Base-by-base conservation (phyloP, 2,329 filamentous ascomycete species). In the Rhynchosporium secalis region DNA sequence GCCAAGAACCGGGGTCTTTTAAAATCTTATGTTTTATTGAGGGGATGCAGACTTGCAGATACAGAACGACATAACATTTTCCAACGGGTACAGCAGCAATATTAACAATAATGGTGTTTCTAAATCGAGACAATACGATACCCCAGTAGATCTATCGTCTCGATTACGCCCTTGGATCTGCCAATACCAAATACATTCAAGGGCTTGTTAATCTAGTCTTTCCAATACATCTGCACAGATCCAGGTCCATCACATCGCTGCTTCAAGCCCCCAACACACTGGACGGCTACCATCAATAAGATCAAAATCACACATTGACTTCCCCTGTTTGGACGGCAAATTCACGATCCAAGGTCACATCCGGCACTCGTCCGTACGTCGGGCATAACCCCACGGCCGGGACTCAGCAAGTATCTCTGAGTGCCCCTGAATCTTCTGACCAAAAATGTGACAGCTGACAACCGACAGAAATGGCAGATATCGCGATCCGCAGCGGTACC, bases 161-260 rank as follows among this genome's bases (percentile, higher is more conserved):
- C 15, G 40, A 13, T 4, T n/a, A 43, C 3, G 20, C 12, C 7
- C 36, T 40, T 40, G 7, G 7, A 40, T 36, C 29, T 29, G 33
- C 29, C 8, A 51, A 29, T 29, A 20, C 29, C 8, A 51, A 29
- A 28, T 13, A 51, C 47, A 20, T 9, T n/a, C 43, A n/a, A 12
- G 8, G 8, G n/a, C 43, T 7, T 3, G 20, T 29, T 29, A 36
- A 20, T 52, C 10, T 29, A 28, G 12, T 28, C 48, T 31, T 20
- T 20, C 20, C 31, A 10, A n/a, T 3, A 20, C 33, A 54, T 10
- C 33, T 28, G 8, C 49, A 40, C 33, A n/a, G 33, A 40, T 4
- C 49, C 49, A 9, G 31, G 33, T 12, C 33, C 36, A 40, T 10
- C 49, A 54, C 20, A 54, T 33, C 49, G 49, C 49, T 54, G 49